Conservation (phyloP, 192 early-diverging fungal genomes). For the Coemansia sp. region DNA sequence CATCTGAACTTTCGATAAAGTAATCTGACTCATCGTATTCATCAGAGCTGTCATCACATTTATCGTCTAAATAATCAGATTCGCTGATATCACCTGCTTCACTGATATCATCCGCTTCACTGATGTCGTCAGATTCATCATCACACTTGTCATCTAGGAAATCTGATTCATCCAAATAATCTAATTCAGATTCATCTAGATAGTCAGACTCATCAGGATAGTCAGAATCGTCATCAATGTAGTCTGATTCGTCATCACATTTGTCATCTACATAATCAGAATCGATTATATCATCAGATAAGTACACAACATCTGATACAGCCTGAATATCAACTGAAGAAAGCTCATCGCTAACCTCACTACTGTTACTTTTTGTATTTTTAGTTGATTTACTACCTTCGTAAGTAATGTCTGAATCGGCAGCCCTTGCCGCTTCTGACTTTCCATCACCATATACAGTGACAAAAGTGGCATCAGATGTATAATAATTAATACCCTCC, state of each 20-base stretch:
- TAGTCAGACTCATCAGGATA: no score
- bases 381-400: neutral
- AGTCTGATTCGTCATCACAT: neutral
- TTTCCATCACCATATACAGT: conserved; percentile 9
- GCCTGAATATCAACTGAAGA: no score
- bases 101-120: neutral
- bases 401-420: neutral
- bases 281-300: neutral
- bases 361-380: neutral
- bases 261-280: neutral
- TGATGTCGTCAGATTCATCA: neutral
- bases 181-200: no score
- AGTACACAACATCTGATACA: neutral
- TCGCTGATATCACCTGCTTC: neutral
- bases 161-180: neutral
- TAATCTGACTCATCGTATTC: neutral
- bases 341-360: neutral
- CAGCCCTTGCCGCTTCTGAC: neutral
- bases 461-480: conserved; percentile 5
- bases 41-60: neutral
- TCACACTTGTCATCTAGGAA: neutral
- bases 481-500: conserved; percentile 15
- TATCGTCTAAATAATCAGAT: neutral
- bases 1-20: neutral
- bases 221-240: neutral